These are phyloP conservation scores for Venturia aucupariae DNA, from an alignment of 2,329 filamentous ascomycete genomes.

Conservation along the genomic window DNA sequence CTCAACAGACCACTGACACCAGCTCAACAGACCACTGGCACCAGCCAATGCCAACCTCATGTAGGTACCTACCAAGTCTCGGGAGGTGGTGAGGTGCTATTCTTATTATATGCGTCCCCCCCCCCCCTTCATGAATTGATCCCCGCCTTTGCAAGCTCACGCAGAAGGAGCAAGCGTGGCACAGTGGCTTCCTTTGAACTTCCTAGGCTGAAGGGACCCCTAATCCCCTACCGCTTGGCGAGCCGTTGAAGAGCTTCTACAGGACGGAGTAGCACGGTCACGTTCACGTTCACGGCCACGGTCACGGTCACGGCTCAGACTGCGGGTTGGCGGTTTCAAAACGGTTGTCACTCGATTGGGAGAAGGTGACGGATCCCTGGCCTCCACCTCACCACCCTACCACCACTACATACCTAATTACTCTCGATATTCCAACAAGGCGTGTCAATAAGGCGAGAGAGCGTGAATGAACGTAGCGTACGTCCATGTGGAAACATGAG, in stretches of 20 bases:
- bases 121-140: neutral
- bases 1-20: too few species aligned
- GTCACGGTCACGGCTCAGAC: slow-evolving; percentile 2
- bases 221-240: neutral
- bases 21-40: too few species aligned
- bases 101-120: neutral
- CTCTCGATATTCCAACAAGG: neutral
- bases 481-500: too few species aligned
- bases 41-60: neutral
- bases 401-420: too few species aligned
- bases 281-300: slow-evolving; percentile 3
- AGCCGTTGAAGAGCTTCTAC: neutral
- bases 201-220: too few species aligned
- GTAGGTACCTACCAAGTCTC: too few species aligned
- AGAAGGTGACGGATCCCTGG: neutral
- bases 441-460: neutral
- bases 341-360: neutral
- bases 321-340: neutral
- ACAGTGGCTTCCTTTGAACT: neutral
- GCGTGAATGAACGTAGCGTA: too few species aligned
- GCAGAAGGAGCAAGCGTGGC: neutral
- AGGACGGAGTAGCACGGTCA: slow-evolving; percentile 3
- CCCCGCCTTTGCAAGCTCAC: neutral
- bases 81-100: neutral
- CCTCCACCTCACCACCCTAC: neutral